These are phyloP conservation scores for Nakaseomyces nivariensis DNA, from an alignment of 1,139 yeast species.

Conservation along the genomic window DNA sequence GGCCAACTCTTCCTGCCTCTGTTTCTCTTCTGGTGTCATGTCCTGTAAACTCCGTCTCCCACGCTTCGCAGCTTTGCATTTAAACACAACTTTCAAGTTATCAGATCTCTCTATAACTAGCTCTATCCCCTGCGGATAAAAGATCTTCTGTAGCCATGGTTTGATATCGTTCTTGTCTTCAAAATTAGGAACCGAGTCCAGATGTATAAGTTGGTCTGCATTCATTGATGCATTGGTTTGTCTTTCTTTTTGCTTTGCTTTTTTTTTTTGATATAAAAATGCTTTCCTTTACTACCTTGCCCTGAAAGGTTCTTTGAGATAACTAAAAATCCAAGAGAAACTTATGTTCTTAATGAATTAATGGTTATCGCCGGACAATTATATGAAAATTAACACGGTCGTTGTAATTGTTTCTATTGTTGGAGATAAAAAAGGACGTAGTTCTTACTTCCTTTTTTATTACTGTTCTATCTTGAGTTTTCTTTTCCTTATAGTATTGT, in stretches of 20 bases:
- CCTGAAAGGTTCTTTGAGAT: constrained; percentile 2
- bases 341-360: not conserved
- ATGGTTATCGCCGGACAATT: constrained; percentile 2
- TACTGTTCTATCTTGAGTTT: no score
- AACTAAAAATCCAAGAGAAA: not conserved
- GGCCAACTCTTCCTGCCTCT: not conserved
- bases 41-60: constrained; percentile 12
- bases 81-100: constrained; percentile 52
- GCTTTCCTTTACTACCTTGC: not conserved
- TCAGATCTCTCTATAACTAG: constrained; percentile 62
- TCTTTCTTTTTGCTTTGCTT: constrained; percentile 1
- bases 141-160: constrained; percentile 50
- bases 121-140: constrained; percentile 43
- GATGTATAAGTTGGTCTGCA: constrained; percentile 20
- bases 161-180: constrained; percentile 41
- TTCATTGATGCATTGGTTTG: constrained; percentile 9
- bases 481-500: no score
- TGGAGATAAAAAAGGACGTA: not conserved
- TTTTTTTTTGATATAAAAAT: not conserved
- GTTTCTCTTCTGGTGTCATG: not conserved
- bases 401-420: not conserved
- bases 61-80: constrained; percentile 40
- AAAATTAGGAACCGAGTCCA: constrained; percentile 32
- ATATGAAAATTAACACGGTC: not conserved
- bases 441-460: no score